These are phyloP conservation scores for Hygrophila difformis DNA, from an alignment of 257 asterid species.

Conservation along the genomic window DNA sequence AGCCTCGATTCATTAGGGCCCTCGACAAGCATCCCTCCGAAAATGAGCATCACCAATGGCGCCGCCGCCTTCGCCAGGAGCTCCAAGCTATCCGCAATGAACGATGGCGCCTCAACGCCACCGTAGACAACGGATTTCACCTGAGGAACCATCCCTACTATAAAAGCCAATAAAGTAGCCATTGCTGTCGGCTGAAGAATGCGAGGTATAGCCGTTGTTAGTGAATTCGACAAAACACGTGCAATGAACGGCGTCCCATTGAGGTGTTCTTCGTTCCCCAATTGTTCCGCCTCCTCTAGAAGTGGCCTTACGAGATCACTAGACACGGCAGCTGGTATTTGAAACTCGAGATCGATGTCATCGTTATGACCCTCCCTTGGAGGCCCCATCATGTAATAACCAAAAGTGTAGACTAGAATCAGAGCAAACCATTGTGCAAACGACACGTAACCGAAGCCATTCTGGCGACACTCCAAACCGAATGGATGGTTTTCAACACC, in stretches of 20 bases:
- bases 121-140: slow-evolving; percentile 62
- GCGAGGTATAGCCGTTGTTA: no score
- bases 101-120: slow-evolving; percentile 57
- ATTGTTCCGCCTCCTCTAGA: slow-evolving; percentile 83
- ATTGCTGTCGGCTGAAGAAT: no score
- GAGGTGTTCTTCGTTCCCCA: no score
- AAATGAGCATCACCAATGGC: slow-evolving; percentile 82
- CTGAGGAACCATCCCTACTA: no score
- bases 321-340: slow-evolving; percentile 24
- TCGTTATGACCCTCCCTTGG: slow-evolving; percentile 54
- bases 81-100: slow-evolving; percentile 71
- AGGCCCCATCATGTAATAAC: slow-evolving; percentile 98
- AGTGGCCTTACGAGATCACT: slow-evolving; percentile 74
- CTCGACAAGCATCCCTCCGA: no score
- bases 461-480: slow-evolving; percentile 53
- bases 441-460: slow-evolving; percentile 79
- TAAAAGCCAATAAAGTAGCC: no score
- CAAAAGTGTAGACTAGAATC: slow-evolving; percentile 88
- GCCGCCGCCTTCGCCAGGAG: slow-evolving; percentile 81
- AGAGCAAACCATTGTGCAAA: slow-evolving; percentile 91
- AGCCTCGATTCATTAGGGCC: slow-evolving; percentile 76
- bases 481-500: no score
- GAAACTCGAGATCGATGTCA: slow-evolving; percentile 46
- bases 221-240: no score
- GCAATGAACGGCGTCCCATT: no score